Evolutionary conservation across 2,329 filamentous ascomycete genomes (phyloP), one percentile per base, ranked within the genome.

Genomic region (Aspergillus aculeatus): DNA sequence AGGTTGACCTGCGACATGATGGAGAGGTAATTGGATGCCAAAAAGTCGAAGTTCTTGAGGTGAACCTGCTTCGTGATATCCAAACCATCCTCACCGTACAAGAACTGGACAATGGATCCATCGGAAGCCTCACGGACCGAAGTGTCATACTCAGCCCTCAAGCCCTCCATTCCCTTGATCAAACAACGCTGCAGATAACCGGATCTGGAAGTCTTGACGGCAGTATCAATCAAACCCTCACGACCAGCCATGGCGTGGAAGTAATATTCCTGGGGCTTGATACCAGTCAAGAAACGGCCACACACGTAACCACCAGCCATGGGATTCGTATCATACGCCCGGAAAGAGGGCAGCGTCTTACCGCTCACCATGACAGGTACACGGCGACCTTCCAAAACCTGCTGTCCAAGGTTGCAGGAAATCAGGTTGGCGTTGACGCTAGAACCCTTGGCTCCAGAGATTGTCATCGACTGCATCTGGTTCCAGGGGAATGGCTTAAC

Each of bases 161-260:
- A 82, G 4, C 95, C 95, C 77, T 99, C 95, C 90, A 99, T 96
- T 62, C 95, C 95, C 80, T 99, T 99, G 80, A 99, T 96, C 63
- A 99, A 84, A 83, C 95, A 99, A 73, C 96, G 85, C 75, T 99
- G 95, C 54, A 99, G 82, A 73, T 99, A 99, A 62, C 95, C 96
- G 29, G 95, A 98, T 72, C 95, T 89, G 10, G 94, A 96, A 1
- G 95, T 99, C 80, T 99, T 99, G 75, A 99, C 95, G 64, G 95
- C 95, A 21, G 95, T 99, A 84, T 99, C 95, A 73, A 99, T 99
- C 66, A 99, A 82, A 82, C 95, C 95, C 83, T 99, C 96, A 79
- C 95, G 87, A 69, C 96, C 96, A 71, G 94, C 95, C 96, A 99
- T 99, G 77, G 96, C 92, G 84, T 99, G 95, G 82, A 99, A 99